phyloP scores from a whole-genome alignment of 208 protist species.

The Trypanosoma boissoni region DNA sequence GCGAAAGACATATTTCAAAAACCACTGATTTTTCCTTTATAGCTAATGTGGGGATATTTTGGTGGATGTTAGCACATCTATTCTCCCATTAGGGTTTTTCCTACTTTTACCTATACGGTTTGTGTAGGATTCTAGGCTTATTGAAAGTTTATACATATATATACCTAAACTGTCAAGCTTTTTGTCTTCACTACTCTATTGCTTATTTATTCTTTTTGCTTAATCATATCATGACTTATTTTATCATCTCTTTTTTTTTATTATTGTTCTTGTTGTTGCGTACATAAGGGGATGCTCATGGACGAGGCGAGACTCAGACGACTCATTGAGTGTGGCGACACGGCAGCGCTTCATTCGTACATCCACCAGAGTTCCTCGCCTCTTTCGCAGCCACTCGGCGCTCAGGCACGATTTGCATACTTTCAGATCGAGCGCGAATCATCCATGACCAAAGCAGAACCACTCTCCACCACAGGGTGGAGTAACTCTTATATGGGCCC shows the following conservation, averaged over 20 bases:
- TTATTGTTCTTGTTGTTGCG: no score
- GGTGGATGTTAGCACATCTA: no score
- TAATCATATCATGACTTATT: no score
- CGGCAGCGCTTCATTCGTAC: slow-evolving; percentile 4
- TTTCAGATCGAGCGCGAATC: slow-evolving; percentile 1
- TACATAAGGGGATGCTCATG: background rate
- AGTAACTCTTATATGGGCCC: slow-evolving; percentile 17
- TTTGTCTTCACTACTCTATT: background rate
- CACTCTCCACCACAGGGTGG: no score
- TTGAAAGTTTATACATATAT: background rate
- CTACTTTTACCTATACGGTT: no score
- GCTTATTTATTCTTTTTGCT: background rate
- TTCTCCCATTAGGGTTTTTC: no score
- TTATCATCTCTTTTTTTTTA: no score
- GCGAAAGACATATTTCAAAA: no score
- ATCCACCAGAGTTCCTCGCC: background rate
- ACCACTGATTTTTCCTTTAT: no score
- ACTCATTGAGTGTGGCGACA: slow-evolving; percentile 3
- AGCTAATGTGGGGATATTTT: no score
- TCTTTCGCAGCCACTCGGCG: slow-evolving; percentile 13
- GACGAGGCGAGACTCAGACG: slow-evolving; percentile 1
- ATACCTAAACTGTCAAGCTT: background rate
- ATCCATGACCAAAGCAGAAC: background rate
- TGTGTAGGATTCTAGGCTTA: no score
- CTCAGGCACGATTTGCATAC: slow-evolving; percentile 14